Conservation (phyloP, 371 early-diverging fungal species). For the Lichtheimia hyalospora region DNA sequence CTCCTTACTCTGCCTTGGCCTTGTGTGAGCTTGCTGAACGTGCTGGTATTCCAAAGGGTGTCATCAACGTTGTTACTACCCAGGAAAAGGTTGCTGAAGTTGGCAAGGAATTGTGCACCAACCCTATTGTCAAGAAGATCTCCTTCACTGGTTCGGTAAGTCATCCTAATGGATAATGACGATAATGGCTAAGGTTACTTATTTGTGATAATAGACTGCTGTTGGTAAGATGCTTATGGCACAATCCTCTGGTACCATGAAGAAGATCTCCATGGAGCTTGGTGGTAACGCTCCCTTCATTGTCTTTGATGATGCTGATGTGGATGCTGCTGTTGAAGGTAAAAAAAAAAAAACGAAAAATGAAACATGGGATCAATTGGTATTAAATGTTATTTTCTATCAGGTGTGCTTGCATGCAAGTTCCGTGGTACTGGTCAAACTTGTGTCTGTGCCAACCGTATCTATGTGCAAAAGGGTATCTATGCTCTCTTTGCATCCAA, state of each 20-base stretch:
- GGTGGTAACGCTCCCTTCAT: slow-evolving; percentile 92
- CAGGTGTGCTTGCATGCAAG: slow-evolving; percentile 67
- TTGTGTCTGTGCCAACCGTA: slow-evolving; percentile 85
- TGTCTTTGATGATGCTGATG: slow-evolving; percentile 83
- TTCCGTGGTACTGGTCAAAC: slow-evolving; percentile 89
- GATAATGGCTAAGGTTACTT: not conserved
- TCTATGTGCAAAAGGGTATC: slow-evolving; percentile 80
- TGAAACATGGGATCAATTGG: too few species aligned
- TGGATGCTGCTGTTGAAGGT: slow-evolving; percentile 64
- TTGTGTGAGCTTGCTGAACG: slow-evolving; percentile 72
- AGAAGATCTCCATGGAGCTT: slow-evolving; percentile 78
- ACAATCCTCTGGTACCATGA: slow-evolving; percentile 74
- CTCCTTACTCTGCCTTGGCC: slow-evolving; percentile 83
- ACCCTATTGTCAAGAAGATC: slow-evolving; percentile 67
- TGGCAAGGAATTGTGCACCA: slow-evolving; percentile 69
- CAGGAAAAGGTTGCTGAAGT: slow-evolving; percentile 60
- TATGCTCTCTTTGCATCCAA: slow-evolving; percentile 67
- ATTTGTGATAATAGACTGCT: slow-evolving; percentile 34
- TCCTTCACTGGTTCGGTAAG: slow-evolving; percentile 84
- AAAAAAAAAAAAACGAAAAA: slow-evolving; percentile 13
- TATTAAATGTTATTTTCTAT: not conserved
- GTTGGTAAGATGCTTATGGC: slow-evolving; percentile 75
- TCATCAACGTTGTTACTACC: slow-evolving; percentile 79
- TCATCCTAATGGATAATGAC: not conserved
- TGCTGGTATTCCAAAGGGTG: slow-evolving; percentile 89